Evolutionary conservation across 2,329 filamentous ascomycete species (phyloP), one percentile per base, ranked within the genome.

Genomic region (Cercospora sp.): DNA sequence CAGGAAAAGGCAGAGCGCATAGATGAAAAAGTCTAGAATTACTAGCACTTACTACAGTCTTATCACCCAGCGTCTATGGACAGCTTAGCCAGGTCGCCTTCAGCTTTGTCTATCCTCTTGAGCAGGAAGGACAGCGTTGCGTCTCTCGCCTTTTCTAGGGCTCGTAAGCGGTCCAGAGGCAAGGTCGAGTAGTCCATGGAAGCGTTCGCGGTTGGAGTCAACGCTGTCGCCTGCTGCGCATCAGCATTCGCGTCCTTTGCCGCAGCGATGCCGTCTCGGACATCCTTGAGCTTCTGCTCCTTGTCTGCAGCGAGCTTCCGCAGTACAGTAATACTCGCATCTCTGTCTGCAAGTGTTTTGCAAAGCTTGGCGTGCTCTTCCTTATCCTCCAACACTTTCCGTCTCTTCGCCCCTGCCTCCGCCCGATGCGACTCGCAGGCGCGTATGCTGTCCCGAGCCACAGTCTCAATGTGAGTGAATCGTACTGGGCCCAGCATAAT

Each of bases 401-500:
- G 72, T 63, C 77, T 77, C 74, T 78, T 78, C 8, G 66, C 69
- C 60, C 64, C 67, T 34, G 74, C 73, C 32, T 79, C 78, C 18
- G 65, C 73, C 45, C 73, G 73, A 34, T 69, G 60, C 65, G 79
- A 78, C 72, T 73, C 72, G 74, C 79, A 85, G 55, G 77, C 80
- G 71, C 75, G 73, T 18, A 87, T 80, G 1, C 84, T 84, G 65
- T 83, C 82, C 66, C 80, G 79, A 2, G 84, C 85, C 34, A 77
- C 80, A 26, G 76, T 81, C 72, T 86, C 84, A 30, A 87, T 85
- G 68, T 86, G 84, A 61, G 80, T 81, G 69, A 87, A 87, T 16
- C 85, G 75, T 16, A 84, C 80, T 1, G 84, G 85, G 0, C 85
- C 85, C 9, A 87, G 79, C 72, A 85, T 80, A 3, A 82, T 78